Percentiles rank a stretch among this genome's conserved stretches.
phyloP scores from a whole-genome alignment of 768 basidiomycete species.

The Lentinula guzmanii region DNA sequence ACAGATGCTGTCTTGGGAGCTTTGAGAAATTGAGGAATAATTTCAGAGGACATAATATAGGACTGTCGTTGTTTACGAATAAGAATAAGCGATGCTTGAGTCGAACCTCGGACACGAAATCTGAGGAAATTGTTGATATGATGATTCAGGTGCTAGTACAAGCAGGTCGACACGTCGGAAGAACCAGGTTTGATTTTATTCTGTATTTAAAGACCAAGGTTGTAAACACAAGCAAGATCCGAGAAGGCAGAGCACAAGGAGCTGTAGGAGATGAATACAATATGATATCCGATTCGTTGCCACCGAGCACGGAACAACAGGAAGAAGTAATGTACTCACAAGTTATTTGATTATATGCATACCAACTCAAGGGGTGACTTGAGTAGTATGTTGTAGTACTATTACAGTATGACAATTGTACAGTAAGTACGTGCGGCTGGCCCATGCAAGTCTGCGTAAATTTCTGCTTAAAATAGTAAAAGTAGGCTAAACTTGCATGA shows the following conservation, averaged over 20 bases:
- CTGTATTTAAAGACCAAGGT: background rate
- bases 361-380: no score
- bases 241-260: background rate
- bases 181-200: background rate
- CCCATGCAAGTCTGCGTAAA: no score
- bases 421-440: no score
- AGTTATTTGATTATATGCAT: background rate
- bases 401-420: no score
- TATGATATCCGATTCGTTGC: background rate
- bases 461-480: no score
- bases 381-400: no score
- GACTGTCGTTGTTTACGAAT: background rate
- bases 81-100: background rate
- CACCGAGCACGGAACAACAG: background rate
- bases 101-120: no score
- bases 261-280: background rate
- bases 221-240: background rate
- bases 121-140: no score
- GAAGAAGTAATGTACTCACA: background rate
- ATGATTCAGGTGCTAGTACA: background rate
- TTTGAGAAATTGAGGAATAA: constrained; percentile 39
- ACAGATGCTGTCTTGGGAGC: constrained; percentile 78
- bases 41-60: background rate
- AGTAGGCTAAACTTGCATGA: no score
- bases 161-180: background rate